Evolutionary conservation across 495 filamentous ascomycete genomes (phyloP).

Genomic region (Astrothelium macrocarpum): DNA sequence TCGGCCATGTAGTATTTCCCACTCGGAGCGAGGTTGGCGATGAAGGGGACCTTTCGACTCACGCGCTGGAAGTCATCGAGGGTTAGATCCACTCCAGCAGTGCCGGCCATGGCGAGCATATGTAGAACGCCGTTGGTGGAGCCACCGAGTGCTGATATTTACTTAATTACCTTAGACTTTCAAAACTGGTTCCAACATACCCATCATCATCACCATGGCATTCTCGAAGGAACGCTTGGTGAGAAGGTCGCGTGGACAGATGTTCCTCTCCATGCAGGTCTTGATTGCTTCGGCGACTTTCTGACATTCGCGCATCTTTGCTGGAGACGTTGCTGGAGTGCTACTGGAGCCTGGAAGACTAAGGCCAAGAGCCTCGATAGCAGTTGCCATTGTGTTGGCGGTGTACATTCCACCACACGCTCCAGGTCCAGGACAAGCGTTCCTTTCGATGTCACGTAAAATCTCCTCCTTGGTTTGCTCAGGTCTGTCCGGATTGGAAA

Average conservation of each 20-base stretch:
- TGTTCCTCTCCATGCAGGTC: conserved; percentile 76
- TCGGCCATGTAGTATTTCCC: conserved; percentile 92
- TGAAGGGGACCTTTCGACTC: conserved; percentile 80
- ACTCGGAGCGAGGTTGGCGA: conserved; percentile 84
- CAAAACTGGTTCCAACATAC: too few relatives aligned
- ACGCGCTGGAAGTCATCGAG: conserved; percentile 84
- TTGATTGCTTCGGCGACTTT: conserved; percentile 81
- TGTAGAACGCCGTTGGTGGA: conserved; percentile 90
- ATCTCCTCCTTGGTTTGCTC: conserved; percentile 63
- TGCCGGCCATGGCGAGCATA: conserved; percentile 89
- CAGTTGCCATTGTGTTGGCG: conserved; percentile 95
- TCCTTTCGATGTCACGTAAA: conserved; percentile 73
- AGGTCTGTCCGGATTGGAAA: conserved; percentile 48
- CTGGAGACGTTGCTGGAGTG: conserved; percentile 75
- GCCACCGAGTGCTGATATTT: conserved; percentile 77
- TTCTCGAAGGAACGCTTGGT: conserved; percentile 86
- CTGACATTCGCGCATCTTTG: conserved; percentile 85
- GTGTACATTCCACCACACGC: conserved; percentile 98
- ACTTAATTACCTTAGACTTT: too few relatives aligned
- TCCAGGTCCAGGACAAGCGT: conserved; percentile 83
- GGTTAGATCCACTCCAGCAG: conserved; percentile 71
- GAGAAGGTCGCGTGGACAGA: conserved; percentile 73
- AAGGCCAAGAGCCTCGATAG: conserved; percentile 92
- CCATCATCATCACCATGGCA: conserved; percentile 87
- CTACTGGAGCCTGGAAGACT: conserved; percentile 83